Evolutionary conservation across 169 alveolate species (phyloP), one percentile per base, ranked within the genome.

Genomic region (Plasmodium chabaudi): DNA sequence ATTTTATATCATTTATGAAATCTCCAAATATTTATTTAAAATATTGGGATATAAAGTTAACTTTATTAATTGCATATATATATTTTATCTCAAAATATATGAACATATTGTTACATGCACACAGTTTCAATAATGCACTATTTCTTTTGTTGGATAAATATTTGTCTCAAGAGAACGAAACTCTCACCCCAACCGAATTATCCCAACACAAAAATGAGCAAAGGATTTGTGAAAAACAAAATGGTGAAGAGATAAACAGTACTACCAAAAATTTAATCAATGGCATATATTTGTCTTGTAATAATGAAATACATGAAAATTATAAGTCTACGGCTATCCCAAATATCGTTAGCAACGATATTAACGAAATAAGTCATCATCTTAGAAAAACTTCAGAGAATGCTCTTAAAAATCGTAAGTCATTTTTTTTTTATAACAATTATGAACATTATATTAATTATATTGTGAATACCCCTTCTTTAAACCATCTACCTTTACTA

Each of bases 11-110:
- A 17, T 82, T 82, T 71, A 67, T 82, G 64, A 82, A 82, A 27
- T 82, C 90, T 4, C 63, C 90, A 15, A 19, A 42, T 82, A 69
- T 82, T 12, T 82, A 67, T 82, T 68, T 82, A 82, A 82, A 82
- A 68, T 82, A 46, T 49, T 82, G 90, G 90, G 90, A 82, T 51
- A 72, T 82, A 5, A 82, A 68, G 57, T 82, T 82, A 82, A 82
- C 90, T 12, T 15, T 82, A 17, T n/a, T 82, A 67, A 68, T 82
- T 19, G 27, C 72, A 3, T 82, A 82, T 42, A 56, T 82, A 9
- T 61, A 82, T 71, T 82, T 82, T 39, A 39, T 82, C 21, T 82
- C 90, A 4, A 82, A 82, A 82, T 82, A 82, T 61, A 39, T 82
- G 7, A 82, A 69, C 49, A n/a, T 67, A 34, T 17, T 82, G 53